Conservation (phyloP, 2,329 filamentous ascomycete genomes). For the Elsinoe necatrix region DNA sequence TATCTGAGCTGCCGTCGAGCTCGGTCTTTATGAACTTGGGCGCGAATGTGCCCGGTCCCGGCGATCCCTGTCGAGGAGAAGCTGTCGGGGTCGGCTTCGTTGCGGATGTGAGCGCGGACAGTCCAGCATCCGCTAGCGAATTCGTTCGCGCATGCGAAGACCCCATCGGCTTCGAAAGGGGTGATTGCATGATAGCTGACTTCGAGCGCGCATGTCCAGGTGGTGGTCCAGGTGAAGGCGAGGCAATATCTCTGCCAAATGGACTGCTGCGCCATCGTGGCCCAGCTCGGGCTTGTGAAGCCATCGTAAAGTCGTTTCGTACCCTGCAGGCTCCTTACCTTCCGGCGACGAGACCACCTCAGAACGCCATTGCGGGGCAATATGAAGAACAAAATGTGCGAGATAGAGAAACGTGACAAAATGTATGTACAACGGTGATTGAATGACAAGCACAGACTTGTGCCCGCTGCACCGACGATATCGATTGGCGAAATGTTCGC, state of each 20-base stretch:
- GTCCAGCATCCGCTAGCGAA: slow-evolving; percentile 48
- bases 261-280: slow-evolving; percentile 72
- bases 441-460: slow-evolving; percentile 14
- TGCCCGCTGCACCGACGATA: slow-evolving; percentile 8
- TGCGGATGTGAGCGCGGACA: slow-evolving; percentile 20
- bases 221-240: slow-evolving; percentile 55
- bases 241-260: slow-evolving; percentile 56
- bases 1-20: slow-evolving; percentile 49
- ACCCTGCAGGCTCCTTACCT: slow-evolving; percentile 2
- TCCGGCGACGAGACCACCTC: neutral
- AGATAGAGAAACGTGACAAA: neutral
- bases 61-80: slow-evolving; percentile 33
- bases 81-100: slow-evolving; percentile 9
- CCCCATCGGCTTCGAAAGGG: slow-evolving; percentile 39
- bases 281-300: slow-evolving; percentile 50
- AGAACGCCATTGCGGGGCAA: slow-evolving; percentile 9
- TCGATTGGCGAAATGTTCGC: slow-evolving; percentile 10
- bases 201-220: slow-evolving; percentile 55
- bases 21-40: slow-evolving; percentile 92
- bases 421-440: slow-evolving; percentile 15
- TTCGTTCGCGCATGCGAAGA: slow-evolving; percentile 58
- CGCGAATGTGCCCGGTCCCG: slow-evolving; percentile 70
- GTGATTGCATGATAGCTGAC: slow-evolving; percentile 63
- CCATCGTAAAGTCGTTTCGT: slow-evolving; percentile 33
- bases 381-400: neutral